Base-by-base conservation (phyloP, 768 basidiomycete genomes). In the Atractiella rhizophila region DNA sequence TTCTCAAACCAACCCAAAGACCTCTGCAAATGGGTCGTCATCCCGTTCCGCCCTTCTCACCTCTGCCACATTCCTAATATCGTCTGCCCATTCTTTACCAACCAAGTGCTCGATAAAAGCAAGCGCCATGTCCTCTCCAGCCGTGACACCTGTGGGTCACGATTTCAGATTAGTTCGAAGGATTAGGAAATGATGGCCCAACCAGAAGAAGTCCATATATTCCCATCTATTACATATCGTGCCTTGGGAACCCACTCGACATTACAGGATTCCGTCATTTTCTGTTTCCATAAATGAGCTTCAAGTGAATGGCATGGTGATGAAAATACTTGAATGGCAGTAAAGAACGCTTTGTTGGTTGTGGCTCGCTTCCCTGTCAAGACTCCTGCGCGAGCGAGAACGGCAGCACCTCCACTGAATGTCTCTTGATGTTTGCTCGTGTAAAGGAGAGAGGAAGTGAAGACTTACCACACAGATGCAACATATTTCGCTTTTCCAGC, bases 1-100 rank as follows among this genome's bases (percentile, higher is more conserved):
- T n/a, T n/a, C n/a, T n/a, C n/a, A n/a, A n/a, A n/a, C n/a, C n/a
- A n/a, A n/a, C n/a, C n/a, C n/a, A n/a, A n/a, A n/a, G n/a, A n/a
- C n/a, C n/a, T n/a, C n/a, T n/a, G 48, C 48, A 27, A 49, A 49
- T 11, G 45, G 41, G 33, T 49, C 48, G 19, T 19, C 16, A 13
- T 19, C 12, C 15, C 37, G 13, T 27, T 49, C 45, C 20, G 28
- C 29, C 21, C 43, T n/a, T 11, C 45, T 18, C 12, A 18, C 28
- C 33, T 49, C 44, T 11, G 23, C 30, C n/a, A 21, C 9, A 18
- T 43, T 18, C 3, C 32, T 37, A 11, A 43, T 40, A 5, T 30
- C n/a, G 28, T 34, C 24, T 13, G 48, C 48, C 4, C 28, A n/a
- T n/a, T 42, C 47, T 7, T 42, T 35, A 1, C 48, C 48, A 10